phyloP scores from a whole-genome alignment of 176 grass and related monocot genomes.

The Aegilops bicornis region DNA sequence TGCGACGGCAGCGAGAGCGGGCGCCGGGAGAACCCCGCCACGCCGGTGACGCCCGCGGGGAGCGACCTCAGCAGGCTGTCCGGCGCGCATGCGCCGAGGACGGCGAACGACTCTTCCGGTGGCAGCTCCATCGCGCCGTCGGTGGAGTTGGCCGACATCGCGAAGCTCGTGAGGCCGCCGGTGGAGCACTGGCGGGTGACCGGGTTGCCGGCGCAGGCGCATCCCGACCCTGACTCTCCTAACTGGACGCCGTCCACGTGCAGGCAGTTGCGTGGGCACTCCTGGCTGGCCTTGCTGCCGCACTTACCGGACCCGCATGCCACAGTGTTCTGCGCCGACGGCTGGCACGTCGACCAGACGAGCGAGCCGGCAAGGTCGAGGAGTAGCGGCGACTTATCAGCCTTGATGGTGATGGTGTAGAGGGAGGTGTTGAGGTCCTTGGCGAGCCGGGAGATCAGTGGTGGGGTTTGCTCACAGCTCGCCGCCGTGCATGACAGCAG shows the following conservation, averaged over 20 bases:
- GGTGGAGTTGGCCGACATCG: constrained; percentile 33
- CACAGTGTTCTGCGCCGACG: background rate
- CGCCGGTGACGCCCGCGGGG: constrained; percentile 27
- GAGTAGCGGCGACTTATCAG: constrained; percentile 12
- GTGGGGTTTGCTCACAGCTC: background rate
- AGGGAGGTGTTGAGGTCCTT: constrained; percentile 20
- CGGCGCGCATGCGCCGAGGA: constrained; percentile 42
- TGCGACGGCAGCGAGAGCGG: constrained; percentile 41
- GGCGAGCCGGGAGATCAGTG: background rate
- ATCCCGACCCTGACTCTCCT: background rate
- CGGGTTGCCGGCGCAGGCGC: constrained; percentile 44
- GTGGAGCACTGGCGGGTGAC: constrained; percentile 35
- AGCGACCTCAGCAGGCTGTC: constrained; percentile 15
- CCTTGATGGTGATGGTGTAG: constrained; percentile 6
- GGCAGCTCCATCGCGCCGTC: constrained; percentile 12
- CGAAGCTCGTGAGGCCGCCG: constrained; percentile 29
- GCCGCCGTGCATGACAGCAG: constrained; percentile 9
- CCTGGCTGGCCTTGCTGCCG: background rate
- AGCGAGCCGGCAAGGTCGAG: constrained; percentile 37
- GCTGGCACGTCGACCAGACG: constrained; percentile 29
- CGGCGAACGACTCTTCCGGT: background rate
- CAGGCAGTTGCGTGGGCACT: background rate
- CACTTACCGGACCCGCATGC: background rate
- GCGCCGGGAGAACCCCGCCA: constrained; percentile 37
- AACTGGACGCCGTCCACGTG: constrained; percentile 25